Base-by-base conservation (phyloP, 768 basidiomycete genomes). In the Daedaleopsis nitida region DNA sequence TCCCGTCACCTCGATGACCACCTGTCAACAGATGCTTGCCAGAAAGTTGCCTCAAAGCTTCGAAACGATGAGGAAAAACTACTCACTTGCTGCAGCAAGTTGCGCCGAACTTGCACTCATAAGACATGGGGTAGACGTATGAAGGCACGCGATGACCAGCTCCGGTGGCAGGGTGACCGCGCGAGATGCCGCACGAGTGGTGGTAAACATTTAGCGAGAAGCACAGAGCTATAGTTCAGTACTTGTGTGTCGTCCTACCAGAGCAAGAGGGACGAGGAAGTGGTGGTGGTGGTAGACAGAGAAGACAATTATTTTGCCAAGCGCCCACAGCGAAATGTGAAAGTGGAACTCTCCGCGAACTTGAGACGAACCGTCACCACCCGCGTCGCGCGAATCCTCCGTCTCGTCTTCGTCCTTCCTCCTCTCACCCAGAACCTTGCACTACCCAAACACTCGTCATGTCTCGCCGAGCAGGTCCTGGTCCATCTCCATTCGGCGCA, bases 391-490 rank as follows among this genome's bases (percentile, higher is more conserved):
- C 19, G 21, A 21, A n/a, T 24, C 21, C 5, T 14, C 24, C 47
- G 11, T 9, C 47, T 13, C 10, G 21, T 49, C 21, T 8, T 49
- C 47, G 39, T 42, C 39, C 3, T 17, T 42, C 39, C 39, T 5
- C 39, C 39, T 2, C 37, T 47, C 23, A 7, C 16, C 45, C 35
- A 5, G 43, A 8, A 45, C 32, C 47, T 17, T 23, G 51, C 34
- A 13, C 56, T 35, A 27, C 14, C 45, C 56, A 34, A 39, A 57
- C 35, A n/a, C 27, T 39, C 56, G 23, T 17, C 65, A 91, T 92
- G 91, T 82, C 90, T 65, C 89, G 90, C 62, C 89, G 91, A 65
- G 70, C 77, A 66, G 78, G 83, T 55, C 85, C 83, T 37, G 73
- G 78, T 61, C 73, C 82, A 17, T 87, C 86, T 70, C 81, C 89